Conservation (phyloP, 148 eudicot genomes). For the Amaranthus hypochondriacus region DNA sequence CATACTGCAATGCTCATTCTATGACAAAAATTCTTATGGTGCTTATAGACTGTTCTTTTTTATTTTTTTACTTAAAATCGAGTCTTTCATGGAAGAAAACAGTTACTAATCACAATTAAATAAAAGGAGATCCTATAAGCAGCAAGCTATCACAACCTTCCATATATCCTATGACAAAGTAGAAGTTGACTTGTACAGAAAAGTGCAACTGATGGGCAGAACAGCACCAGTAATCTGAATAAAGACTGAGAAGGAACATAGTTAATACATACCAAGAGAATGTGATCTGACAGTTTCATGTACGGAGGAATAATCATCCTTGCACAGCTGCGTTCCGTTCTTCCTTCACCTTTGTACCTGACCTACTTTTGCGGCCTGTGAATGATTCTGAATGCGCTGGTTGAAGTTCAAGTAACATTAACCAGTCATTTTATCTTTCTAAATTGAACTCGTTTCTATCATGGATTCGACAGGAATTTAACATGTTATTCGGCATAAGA, state of each 20-base stretch:
- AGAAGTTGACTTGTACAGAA: conserved; percentile 2
- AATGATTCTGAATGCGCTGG: background rate
- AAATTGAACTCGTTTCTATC: too few relatives aligned
- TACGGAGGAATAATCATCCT: background rate
- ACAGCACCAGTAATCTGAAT: background rate
- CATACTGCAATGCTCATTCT: too few relatives aligned
- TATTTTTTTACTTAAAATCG: too few relatives aligned
- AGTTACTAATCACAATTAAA: background rate
- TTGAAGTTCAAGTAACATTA: background rate
- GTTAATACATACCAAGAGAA: background rate
- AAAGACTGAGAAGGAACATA: background rate
- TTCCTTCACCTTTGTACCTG: background rate
- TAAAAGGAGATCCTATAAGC: too few relatives aligned
- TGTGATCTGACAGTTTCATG: background rate
- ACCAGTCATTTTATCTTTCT: background rate
- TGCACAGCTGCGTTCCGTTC: background rate
- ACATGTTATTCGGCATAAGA: background rate
- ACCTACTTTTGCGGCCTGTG: background rate
- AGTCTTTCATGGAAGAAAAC: background rate
- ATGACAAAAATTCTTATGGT: too few relatives aligned
- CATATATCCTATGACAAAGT: background rate
- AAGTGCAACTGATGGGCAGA: background rate
- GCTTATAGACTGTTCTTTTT: too few relatives aligned
- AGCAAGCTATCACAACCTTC: background rate
- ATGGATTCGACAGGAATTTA: too few relatives aligned